Conservation (phyloP, 768 basidiomycete species). For the Hysterangium stoloniferum region DNA sequence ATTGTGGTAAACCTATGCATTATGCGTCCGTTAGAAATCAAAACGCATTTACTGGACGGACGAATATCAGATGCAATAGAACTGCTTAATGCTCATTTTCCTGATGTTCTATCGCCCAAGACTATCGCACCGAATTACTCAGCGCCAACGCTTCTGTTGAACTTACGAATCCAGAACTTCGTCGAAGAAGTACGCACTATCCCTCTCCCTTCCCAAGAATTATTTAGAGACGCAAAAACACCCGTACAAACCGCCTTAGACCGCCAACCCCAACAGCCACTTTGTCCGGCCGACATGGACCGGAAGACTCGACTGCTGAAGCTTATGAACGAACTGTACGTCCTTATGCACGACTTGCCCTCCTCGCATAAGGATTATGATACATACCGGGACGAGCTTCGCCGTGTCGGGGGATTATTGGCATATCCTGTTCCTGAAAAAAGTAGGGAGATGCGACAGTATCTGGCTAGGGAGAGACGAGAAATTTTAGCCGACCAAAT, state of each 20-base stretch:
- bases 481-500: constrained; percentile 84
- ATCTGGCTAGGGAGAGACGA: constrained; percentile 68
- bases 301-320: constrained; percentile 2
- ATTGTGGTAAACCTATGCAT: constrained; percentile 8
- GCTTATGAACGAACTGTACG: constrained; percentile 40
- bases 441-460: constrained; percentile 52
- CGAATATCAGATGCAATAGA: constrained; percentile 63
- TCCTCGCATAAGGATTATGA: constrained; percentile 43
- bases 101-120: constrained; percentile 47
- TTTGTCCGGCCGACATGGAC: constrained; percentile 52
- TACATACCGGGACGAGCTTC: constrained; percentile 61
- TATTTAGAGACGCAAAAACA: constrained; percentile 25
- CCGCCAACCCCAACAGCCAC: constrained; percentile 31
- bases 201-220: constrained; percentile 35
- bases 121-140: constrained; percentile 25
- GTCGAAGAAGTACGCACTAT: constrained; percentile 76
- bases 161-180: constrained; percentile 82
- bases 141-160: constrained; percentile 70
- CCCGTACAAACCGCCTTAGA: constrained; percentile 11
- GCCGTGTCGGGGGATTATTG: constrained; percentile 66
- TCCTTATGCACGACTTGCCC: constrained; percentile 47
- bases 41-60: constrained; percentile 62
- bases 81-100: constrained; percentile 66
- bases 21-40: constrained; percentile 55
- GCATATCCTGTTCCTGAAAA: constrained; percentile 78